Evolutionary conservation across 129 eudicot genomes (phyloP), one percentile per base, ranked within the genome.

Genomic region (Centaurea solstitialis): DNA sequence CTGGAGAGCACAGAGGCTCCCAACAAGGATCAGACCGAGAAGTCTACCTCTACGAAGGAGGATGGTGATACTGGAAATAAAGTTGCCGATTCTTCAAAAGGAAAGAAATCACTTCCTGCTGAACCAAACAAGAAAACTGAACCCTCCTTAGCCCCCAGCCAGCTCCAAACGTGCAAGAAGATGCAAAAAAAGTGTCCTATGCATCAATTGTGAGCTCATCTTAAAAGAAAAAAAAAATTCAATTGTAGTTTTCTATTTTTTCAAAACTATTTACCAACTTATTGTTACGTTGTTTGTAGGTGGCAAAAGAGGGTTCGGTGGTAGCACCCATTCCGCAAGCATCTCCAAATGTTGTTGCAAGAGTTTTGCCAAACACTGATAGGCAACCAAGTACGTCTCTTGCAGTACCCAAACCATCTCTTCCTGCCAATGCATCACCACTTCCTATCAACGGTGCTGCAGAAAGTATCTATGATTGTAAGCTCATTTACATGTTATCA

Each of bases 201-300:
- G 86, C 89, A 74, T 86, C 89, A 59, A 74, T 82, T 76, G 89
- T 86, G 83, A 82, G 88, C 65, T 37, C 41, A 37, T 65, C 53
- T 35, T 71, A 26, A 26, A 61, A 59, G 20, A 13, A 62, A 43
- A 10, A 43, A 10, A 9, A 37, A 17, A 9, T 39, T 22, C 39
- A 7, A 9, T 7, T 7, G 15, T 30, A 53, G 40, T 39, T 71
- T 15, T n/a, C 10, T 53, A 9, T 15, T 6, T 61, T 83, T 40
- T 1, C 1, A 35, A 72, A 21, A 9, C 2, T 41, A 26, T 67
- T 78, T 33, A 67, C 83, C 18, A n/a, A 39, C 37, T 67, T 77
- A 22, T 47, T 53, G 35, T 37, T 62, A 18, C 18, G 15, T 66
- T 6, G 57, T 9, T 10, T 76, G 57, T 69, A 85, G 88, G 69